phyloP scores from a whole-genome alignment of 2,329 filamentous ascomycete species.

The Aulographum hederae region DNA sequence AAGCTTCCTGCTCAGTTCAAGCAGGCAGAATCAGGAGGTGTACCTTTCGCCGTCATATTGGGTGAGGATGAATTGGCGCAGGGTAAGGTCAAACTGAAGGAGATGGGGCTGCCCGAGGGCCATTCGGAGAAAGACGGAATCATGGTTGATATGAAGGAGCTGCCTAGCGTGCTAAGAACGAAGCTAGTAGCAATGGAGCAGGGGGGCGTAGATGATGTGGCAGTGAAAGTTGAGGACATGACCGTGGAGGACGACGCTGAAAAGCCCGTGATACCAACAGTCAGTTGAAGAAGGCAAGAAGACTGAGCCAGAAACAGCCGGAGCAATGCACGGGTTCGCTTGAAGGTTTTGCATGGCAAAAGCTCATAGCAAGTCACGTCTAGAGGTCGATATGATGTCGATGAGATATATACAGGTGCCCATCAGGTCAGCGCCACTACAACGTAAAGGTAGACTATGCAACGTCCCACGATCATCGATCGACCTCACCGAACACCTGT shows the following conservation, averaged over 20 bases:
- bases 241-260: too few relatives aligned
- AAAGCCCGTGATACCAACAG: too few relatives aligned
- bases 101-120: constrained; percentile 58
- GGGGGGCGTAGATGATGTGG: too few relatives aligned
- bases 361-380: too few relatives aligned
- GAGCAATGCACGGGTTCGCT: too few relatives aligned
- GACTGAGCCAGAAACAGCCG: too few relatives aligned
- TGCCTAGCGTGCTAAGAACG: constrained; percentile 45
- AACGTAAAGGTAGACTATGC: not conserved
- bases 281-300: too few relatives aligned
- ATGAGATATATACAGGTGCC: not conserved
- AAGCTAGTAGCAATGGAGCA: constrained; percentile 21
- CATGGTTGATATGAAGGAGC: constrained; percentile 43
- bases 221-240: too few relatives aligned
- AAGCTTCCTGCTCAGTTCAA: constrained; percentile 65
- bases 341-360: too few relatives aligned
- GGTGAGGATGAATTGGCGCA: constrained; percentile 75
- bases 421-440: not conserved
- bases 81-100: constrained; percentile 78
- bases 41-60: constrained; percentile 76
- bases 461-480: constrained; percentile 3
- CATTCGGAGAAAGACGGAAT: constrained; percentile 85
- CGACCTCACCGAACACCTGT: constrained; percentile 4
- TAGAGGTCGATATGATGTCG: too few relatives aligned
- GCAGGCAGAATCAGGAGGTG: constrained; percentile 58